Evolutionary conservation across 2,329 filamentous ascomycete species (phyloP), one percentile per base, ranked within the genome.

Genomic region (Colletotrichum liaoningense): DNA sequence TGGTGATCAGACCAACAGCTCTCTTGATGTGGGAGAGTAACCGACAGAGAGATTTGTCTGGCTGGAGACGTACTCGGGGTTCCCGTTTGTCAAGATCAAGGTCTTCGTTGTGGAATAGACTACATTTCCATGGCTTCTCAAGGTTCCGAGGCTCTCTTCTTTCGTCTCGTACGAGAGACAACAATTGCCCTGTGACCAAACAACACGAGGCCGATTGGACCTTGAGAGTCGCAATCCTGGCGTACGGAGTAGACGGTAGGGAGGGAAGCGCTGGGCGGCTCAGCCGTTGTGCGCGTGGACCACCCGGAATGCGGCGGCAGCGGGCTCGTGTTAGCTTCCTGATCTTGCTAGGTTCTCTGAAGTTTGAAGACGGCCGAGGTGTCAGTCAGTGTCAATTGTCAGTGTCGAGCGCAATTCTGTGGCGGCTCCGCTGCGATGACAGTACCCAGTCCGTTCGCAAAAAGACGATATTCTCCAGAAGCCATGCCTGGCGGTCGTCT

Each of bases 121-220:
- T 12, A 26, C 28, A 16, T 28, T 28, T 24, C 16, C 66, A 46
- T 42, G 52, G 63, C 16, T 5, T 42, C 38, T 42, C 14, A 26
- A 30, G 38, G 38, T 26, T 19, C 16, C 16, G 28, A 22, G 60
- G 56, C 30, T n/a, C 28, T 38, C 16, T 33, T 30, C 19, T 30
- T 19, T 49, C 1, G 19, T 35, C 49, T 26, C 30, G 8, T 28
- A n/a, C 30, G 49, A 28, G 69, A 68, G 57, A 57, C 49, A 63
- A 63, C 49, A 52, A 35, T 22, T 66, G 24, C 28, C 33, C 7
- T 35, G 28, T 72, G 65, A 56, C 69, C 69, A 49, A 64, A 57
- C 69, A 72, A 72, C 58, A 52, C 57, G 26, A 38, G 62, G 26
- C 28, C 26, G 24, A 54, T 12, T 60, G 56, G 42, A 49, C 42